Conservation (phyloP, 2,329 filamentous ascomycete genomes). For the Neoarthrinium moseri region DNA sequence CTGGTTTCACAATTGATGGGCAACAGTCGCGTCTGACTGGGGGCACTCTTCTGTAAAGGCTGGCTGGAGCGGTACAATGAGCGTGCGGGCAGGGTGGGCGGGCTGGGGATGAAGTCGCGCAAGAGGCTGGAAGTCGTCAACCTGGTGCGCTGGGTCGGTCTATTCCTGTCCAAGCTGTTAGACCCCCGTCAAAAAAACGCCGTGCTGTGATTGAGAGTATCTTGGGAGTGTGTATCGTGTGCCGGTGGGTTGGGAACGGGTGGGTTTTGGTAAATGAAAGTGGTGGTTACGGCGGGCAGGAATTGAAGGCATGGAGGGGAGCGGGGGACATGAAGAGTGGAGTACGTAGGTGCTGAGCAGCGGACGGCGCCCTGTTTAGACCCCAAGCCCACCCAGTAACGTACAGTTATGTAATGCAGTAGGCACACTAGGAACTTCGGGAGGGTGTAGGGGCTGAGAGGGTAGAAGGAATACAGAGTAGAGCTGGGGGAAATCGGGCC, state of each 20-base stretch:
- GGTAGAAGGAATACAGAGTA: not conserved
- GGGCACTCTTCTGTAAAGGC: not conserved
- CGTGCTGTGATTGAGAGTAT: too few relatives aligned
- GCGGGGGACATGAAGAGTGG: conserved; percentile 8
- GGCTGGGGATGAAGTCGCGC: not conserved
- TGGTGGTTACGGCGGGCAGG: conserved; percentile 9
- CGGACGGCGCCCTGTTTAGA: conserved; percentile 9
- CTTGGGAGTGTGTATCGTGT: too few relatives aligned
- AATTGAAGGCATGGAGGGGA: conserved; percentile 11
- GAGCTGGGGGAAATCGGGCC: not conserved
- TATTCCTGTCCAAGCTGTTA: not conserved
- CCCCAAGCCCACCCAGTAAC: conserved; percentile 5
- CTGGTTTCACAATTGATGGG: not conserved
- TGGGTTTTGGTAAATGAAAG: not conserved
- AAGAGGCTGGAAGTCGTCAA: not conserved
- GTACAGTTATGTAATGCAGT: conserved; percentile 10
- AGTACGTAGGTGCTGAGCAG: conserved; percentile 1
- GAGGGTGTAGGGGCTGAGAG: too few relatives aligned
- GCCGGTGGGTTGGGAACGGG: not conserved
- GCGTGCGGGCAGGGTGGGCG: too few relatives aligned
- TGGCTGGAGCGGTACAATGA: not conserved
- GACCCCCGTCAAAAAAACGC: not conserved
- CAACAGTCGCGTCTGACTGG: not conserved
- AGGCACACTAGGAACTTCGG: conserved; percentile 2
- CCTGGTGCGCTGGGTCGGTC: not conserved